These are phyloP conservation scores for Pelargonium fulgidum DNA, from an alignment of 441 rosid genomes.

Conservation along the genomic window DNA sequence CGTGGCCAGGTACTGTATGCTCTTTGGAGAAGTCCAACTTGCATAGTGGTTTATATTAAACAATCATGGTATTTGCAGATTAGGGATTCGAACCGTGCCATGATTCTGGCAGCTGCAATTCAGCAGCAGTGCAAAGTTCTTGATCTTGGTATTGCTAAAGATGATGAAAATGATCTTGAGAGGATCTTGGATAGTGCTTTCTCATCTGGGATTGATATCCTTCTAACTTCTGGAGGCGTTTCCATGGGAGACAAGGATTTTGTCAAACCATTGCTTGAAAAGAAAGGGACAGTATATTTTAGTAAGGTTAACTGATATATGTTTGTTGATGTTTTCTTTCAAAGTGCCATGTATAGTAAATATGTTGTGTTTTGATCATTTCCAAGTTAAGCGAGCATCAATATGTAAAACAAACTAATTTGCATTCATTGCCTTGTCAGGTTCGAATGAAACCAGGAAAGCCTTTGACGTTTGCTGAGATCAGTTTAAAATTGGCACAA, in stretches of 20 bases:
- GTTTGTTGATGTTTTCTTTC: not conserved
- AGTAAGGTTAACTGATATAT: constrained; percentile 44
- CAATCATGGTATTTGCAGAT: constrained; percentile 46
- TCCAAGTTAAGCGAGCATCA: constrained; percentile 16
- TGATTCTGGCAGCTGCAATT: constrained; percentile 70
- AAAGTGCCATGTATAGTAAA: not conserved
- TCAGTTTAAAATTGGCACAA: constrained; percentile 33
- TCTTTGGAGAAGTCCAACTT: not conserved
- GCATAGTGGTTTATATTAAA: constrained; percentile 12
- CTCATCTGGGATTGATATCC: constrained; percentile 64
- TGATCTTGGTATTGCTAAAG: constrained; percentile 82
- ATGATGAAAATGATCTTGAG: constrained; percentile 65
- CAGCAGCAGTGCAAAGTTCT: constrained; percentile 71
- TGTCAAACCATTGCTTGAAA: constrained; percentile 72
- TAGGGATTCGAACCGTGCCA: constrained; percentile 93
- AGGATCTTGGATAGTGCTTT: constrained; percentile 50
- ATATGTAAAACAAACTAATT: constrained; percentile 13
- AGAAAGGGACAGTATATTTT: constrained; percentile 67
- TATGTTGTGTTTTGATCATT: not conserved
- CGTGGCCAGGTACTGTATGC: constrained; percentile 70
- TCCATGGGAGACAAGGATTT: constrained; percentile 98
- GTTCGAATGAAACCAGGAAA: constrained; percentile 92
- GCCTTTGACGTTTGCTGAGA: constrained; percentile 84
- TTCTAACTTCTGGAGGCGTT: constrained; percentile 92
- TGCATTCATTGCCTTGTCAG: constrained; percentile 38